A percentile compares a stretch with the other conserved stretches of the same genome.
Conservation (phyloP, 176 grass and related monocot genomes). For the Eragrostis nindensis region DNA sequence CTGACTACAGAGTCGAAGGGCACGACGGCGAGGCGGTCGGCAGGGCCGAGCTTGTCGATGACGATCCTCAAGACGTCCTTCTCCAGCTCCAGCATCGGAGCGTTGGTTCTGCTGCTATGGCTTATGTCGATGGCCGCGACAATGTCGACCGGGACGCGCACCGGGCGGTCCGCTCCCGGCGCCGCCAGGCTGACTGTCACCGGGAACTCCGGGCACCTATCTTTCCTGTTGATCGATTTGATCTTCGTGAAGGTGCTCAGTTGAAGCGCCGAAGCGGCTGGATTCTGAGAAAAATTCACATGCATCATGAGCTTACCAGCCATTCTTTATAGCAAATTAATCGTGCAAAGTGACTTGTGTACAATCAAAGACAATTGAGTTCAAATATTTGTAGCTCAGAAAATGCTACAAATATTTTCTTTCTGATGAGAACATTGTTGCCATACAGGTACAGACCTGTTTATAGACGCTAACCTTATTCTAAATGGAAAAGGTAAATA, state of each 20-base stretch:
- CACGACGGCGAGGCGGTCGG: conserved; percentile 16
- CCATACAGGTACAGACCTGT: too few relatives aligned
- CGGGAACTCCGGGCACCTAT: too few relatives aligned
- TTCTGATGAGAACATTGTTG: too few relatives aligned
- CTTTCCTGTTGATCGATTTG: background rate
- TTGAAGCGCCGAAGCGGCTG: conserved; percentile 13
- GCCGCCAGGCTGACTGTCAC: background rate
- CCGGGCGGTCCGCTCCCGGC: background rate
- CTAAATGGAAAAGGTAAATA: too few relatives aligned
- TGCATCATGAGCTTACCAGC: background rate
- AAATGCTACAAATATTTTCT: too few relatives aligned
- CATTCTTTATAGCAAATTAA: too few relatives aligned
- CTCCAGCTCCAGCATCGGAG: background rate
- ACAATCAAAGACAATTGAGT: too few relatives aligned
- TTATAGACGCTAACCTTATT: too few relatives aligned
- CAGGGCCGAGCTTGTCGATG: background rate
- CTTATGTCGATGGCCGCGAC: background rate
- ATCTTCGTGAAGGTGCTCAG: conserved; percentile 20
- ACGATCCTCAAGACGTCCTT: background rate
- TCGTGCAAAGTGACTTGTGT: too few relatives aligned
- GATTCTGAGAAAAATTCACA: background rate
- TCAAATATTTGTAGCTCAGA: too few relatives aligned
- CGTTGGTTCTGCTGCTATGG: background rate
- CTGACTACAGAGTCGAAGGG: background rate
- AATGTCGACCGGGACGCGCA: background rate